These are phyloP conservation scores for Flaveria trinervia DNA, from an alignment of 129 eudicot species.

Conservation along the genomic window DNA sequence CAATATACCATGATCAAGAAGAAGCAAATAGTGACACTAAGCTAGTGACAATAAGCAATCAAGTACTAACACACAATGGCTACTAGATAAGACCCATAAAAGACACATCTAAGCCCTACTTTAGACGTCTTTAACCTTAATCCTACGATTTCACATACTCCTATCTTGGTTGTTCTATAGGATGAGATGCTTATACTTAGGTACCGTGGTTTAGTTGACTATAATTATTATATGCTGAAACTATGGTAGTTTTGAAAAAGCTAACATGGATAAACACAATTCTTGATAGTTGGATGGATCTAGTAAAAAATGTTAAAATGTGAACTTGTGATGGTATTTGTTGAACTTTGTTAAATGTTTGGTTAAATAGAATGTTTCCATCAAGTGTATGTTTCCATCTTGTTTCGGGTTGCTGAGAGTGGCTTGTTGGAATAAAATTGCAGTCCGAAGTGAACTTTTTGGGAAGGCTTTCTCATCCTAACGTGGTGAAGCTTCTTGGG, in stretches of 20 bases:
- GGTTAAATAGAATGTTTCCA: background rate
- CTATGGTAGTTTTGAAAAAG: background rate
- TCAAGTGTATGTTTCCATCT: background rate
- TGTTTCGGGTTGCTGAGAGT: background rate
- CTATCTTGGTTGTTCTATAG: too few species aligned
- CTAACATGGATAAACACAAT: background rate
- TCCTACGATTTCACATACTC: too few species aligned
- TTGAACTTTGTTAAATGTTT: conserved; percentile 4
- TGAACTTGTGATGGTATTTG: background rate
- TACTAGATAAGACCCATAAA: too few species aligned
- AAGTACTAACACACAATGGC: too few species aligned
- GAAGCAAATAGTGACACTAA: too few species aligned
- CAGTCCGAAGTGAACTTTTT: conserved; percentile 90
- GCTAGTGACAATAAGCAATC: too few species aligned
- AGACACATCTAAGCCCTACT: too few species aligned
- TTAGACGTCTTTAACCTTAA: too few species aligned
- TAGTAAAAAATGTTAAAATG: background rate
- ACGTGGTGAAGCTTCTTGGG: conserved; percentile 82
- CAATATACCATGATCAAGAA: too few species aligned
- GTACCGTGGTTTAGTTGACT: background rate
- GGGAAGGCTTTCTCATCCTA: conserved; percentile 88
- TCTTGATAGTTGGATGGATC: background rate
- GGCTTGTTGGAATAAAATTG: conserved; percentile 22
- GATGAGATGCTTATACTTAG: too few species aligned
- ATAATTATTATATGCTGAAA: background rate